Evolutionary conservation across 352 stramenopile species (phyloP), one percentile per base, ranked within the genome.

Genomic region (Globisporangium mamillatum): DNA sequence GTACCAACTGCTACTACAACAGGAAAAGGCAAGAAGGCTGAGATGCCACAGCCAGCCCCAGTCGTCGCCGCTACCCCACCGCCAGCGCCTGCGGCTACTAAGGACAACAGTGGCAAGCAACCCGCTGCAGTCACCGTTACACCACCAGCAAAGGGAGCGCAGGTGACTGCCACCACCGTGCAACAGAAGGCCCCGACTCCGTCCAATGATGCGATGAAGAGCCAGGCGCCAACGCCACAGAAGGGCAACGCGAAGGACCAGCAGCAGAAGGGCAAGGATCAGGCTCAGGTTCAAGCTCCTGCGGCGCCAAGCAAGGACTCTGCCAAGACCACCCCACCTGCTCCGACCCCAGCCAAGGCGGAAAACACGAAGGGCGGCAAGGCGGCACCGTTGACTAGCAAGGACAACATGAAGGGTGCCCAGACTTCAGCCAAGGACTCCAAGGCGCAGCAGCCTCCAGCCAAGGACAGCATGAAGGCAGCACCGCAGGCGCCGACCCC

Each of bases 11-110:
- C 36, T 44, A 10, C 10, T 44, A 12, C 36, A 44, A 48, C 29
- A 38, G 61, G 29, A 8, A 66, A 66, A 25, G 52, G 48, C 29
- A 67, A 67, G 32, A 67, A 67, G 10, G 9, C 36, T 9, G 29
- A 62, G 6, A 18, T 54, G 34, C 58, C 34, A 27, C 34, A 53
- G 24, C 38, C 38, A 46, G 29, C 58, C 16, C 32, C 58, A 53
- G 58, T 24, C 27, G 5, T 34, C 25, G 24, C 29, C 24, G 34
- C 63, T 25, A 22, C 53, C 0, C 63, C 63, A 18, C 54, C 63
- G 20, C 38, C 63, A 32, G 54, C 54, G 18, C 52, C 63, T 34
- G 63, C 56, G 38, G 38, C 38, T 46, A 10, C 12, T 20, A 46
- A 46, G 38, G 12, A 14, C 20, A n/a, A 24, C 38, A 57, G 58